These are phyloP conservation scores for Aspergillus candidus DNA, from an alignment of 2,329 filamentous ascomycete genomes.

Conservation along the genomic window DNA sequence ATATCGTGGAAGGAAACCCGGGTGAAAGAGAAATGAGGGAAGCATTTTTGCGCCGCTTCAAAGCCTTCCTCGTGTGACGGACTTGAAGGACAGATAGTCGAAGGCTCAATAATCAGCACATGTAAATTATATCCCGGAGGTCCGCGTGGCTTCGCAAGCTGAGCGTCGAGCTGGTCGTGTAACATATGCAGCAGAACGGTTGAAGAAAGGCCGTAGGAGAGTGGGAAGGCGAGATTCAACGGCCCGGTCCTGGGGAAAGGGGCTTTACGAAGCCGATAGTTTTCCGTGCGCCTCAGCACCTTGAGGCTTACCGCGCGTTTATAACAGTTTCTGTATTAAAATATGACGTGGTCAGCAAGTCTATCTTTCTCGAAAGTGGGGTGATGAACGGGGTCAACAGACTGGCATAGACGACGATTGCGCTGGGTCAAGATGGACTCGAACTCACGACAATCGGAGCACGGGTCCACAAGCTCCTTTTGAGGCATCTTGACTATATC, in stretches of 20 bases:
- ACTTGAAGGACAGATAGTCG: slow-evolving; percentile 20
- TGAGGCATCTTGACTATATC: slow-evolving; percentile 23
- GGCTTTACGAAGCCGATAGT: slow-evolving; percentile 47
- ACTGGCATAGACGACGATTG: slow-evolving; percentile 56
- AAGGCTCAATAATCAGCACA: slow-evolving; percentile 39
- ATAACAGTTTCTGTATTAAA: slow-evolving; percentile 61
- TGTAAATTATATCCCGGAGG: slow-evolving; percentile 61
- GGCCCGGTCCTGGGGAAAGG: slow-evolving; percentile 34
- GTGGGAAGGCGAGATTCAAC: slow-evolving; percentile 63
- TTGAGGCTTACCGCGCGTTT: slow-evolving; percentile 71
- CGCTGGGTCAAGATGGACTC: slow-evolving; percentile 51
- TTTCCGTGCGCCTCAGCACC: slow-evolving; percentile 68
- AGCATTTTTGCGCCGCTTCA: slow-evolving; percentile 50
- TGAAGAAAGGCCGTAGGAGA: slow-evolving; percentile 81
- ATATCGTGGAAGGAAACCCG: slow-evolving; percentile 59
- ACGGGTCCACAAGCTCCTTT: slow-evolving; percentile 35
- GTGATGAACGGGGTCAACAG: slow-evolving; percentile 16
- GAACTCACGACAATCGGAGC: slow-evolving; percentile 51
- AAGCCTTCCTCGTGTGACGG: slow-evolving; percentile 28
- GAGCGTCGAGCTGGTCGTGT: slow-evolving; percentile 60
- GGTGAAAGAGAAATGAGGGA: slow-evolving; percentile 61
- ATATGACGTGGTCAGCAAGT: slow-evolving; percentile 4
- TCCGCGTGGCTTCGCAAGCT: slow-evolving; percentile 56
- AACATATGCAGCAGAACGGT: slow-evolving; percentile 70
- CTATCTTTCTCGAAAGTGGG: not conserved